Percentiles rank a stretch among this genome's conserved stretches.
Evolutionary conservation across 2,329 filamentous ascomycete genomes (phyloP).

Genomic region (Curvularia sp.): DNA sequence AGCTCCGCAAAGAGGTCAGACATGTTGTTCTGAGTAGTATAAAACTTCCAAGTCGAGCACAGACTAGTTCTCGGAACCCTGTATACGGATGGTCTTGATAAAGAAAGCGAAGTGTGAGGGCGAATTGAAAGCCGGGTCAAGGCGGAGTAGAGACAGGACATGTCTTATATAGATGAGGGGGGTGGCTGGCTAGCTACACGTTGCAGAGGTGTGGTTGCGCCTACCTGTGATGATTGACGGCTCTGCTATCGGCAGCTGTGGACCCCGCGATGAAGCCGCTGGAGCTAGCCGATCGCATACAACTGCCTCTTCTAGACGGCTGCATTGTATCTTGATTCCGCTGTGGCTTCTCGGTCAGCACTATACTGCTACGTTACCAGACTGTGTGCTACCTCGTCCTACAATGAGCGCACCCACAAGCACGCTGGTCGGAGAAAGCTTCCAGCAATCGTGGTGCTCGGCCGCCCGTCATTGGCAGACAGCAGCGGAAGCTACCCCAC

Average conservation of each 20-base stretch:
- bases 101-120: slow-evolving; percentile 5
- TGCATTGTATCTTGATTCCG: neutral
- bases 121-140: slow-evolving; percentile 26
- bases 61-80: slow-evolving; percentile 18
- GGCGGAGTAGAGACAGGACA: slow-evolving; percentile 33
- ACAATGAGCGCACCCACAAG: neutral
- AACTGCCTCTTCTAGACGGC: slow-evolving; percentile 35
- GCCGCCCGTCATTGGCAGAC: slow-evolving; percentile 2
- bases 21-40: slow-evolving; percentile 43
- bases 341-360: neutral
- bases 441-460: slow-evolving; percentile 16
- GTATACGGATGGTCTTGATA: slow-evolving; percentile 10
- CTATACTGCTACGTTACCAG: neutral
- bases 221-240: slow-evolving; percentile 13
- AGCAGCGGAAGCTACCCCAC: slow-evolving; percentile 23
- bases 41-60: slow-evolving; percentile 24
- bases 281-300: slow-evolving; percentile 28
- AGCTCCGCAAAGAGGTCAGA: slow-evolving; percentile 65
- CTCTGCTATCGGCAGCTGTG: slow-evolving; percentile 14
- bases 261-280: slow-evolving; percentile 36
- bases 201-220: slow-evolving; percentile 17
- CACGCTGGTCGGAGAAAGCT: slow-evolving; percentile 2
- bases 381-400: neutral
- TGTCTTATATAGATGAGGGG: slow-evolving; percentile 27
- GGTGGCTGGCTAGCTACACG: slow-evolving; percentile 31